Conservation (phyloP, 495 filamentous ascomycete genomes). For the Sordaria brevicollis region DNA sequence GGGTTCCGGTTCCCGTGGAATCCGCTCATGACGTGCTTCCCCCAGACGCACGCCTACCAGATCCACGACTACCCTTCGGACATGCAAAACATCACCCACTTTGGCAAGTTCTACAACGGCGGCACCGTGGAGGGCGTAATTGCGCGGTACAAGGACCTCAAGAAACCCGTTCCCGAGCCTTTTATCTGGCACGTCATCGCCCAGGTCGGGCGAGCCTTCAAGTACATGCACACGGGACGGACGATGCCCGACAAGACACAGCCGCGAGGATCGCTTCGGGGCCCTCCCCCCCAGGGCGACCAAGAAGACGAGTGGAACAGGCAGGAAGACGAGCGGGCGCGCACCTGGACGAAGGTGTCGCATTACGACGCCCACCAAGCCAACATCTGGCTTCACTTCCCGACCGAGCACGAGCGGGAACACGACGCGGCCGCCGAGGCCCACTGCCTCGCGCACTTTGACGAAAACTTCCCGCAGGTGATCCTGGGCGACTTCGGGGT, state of each 20-base stretch:
- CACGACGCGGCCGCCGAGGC: not conserved
- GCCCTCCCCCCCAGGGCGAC: not conserved
- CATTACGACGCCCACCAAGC: not conserved
- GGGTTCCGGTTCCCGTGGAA: too few relatives aligned
- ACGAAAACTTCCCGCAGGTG: conserved; percentile 1
- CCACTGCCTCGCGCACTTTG: not conserved
- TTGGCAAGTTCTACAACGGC: conserved; percentile 14
- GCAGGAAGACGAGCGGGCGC: conserved; percentile 1
- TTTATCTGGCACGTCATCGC: conserved; percentile 15
- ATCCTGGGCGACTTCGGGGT: not conserved
- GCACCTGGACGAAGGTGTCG: too few relatives aligned
- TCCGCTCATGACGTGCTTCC: conserved; percentile 1
- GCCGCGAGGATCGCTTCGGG: not conserved
- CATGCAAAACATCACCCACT: not conserved
- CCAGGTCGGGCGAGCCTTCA: not conserved
- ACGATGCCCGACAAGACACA: not conserved
- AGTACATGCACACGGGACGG: conserved; percentile 6
- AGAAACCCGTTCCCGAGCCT: not conserved
- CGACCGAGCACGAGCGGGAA: conserved; percentile 1
- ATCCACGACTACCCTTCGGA: not conserved
- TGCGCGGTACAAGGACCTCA: not conserved
- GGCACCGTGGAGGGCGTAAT: conserved; percentile 1
- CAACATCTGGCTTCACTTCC: conserved; percentile 9
- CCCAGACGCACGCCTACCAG: conserved; percentile 1
- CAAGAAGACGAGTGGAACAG: not conserved